Evolutionary conservation across 2,329 filamentous ascomycete species (phyloP), one percentile per base, ranked within the genome.

Genomic region (Pseudogymnoascus sp.): DNA sequence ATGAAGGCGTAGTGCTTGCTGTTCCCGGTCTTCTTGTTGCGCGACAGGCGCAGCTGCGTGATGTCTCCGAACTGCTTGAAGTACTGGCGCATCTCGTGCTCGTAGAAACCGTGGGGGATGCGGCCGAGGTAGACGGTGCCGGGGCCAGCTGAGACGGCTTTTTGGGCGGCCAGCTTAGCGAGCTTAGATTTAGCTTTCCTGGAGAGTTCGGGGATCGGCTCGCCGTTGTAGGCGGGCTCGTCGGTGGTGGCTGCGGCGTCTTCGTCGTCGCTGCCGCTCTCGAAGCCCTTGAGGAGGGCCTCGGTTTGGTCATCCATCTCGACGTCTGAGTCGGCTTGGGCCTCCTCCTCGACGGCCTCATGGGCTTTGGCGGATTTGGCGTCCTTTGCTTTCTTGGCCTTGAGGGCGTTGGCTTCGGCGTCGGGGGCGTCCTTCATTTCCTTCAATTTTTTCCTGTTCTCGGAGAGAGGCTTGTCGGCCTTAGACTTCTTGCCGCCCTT

Each of bases 1-100:
- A 99, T 83, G 76, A 97, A 99, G 33, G 91, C 95, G 73, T 89
- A 96, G 80, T 97, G 95, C 80, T 95, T 96, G 74, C 89, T 92
- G 64, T 86, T 86, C 63, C 95, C 95, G 1, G 93, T 97, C 75
- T 89, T 89, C 77, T 90, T 91, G 82, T 96, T 97, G 71, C 95
- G 88, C 29, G 92, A 95, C 50, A 99, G 82, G 67, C 93, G 88
- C 64, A 97, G 82, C 46, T 71, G 86, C 61, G 81, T 84, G 70
- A 99, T 91, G 13, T 85, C 80, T 69, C 95, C 95, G 70, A 99
- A 99, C 76, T 99, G 95, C 62, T 87, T 84, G 74, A 97, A 96
- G 81, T 97, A 99, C 68, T 88, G 86, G 70, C 86, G 87, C 89
- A 99, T 96, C 78, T 97, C 89, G 72, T 92, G 85, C 79, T 99